Percentiles rank a stretch among this genome's conserved stretches.
Evolutionary conservation across 2,329 filamentous ascomycete genomes (phyloP).

Genomic region (Colletotrichum abscissum): DNA sequence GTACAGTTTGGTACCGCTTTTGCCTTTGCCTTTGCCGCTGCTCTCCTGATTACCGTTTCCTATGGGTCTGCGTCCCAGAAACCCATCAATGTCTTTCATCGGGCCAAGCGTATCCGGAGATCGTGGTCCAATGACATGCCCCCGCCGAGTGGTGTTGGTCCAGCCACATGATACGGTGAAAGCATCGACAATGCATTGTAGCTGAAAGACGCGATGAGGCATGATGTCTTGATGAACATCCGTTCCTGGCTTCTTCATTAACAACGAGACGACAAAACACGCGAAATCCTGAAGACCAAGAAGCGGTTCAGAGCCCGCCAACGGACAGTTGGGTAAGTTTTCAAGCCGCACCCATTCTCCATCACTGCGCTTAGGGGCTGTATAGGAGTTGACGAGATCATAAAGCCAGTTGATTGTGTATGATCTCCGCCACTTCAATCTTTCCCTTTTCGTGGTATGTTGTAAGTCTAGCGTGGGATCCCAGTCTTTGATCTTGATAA

Average conservation of each 20-base stretch:
- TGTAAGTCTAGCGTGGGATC: conserved; percentile 52
- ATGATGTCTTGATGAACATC: conserved; percentile 53
- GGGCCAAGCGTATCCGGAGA: conserved; percentile 47
- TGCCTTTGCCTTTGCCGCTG: neutral
- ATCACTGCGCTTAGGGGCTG: conserved; percentile 43
- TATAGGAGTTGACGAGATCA: conserved; percentile 60
- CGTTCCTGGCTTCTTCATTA: conserved; percentile 54
- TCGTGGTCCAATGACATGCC: conserved; percentile 50
- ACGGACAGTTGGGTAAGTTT: neutral
- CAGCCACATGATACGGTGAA: conserved; percentile 57
- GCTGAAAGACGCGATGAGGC: conserved; percentile 60
- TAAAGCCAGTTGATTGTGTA: conserved; percentile 66
- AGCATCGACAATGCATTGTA: conserved; percentile 63
- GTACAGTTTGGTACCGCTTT: neutral
- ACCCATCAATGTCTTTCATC: conserved; percentile 54
- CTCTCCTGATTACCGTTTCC: conserved; percentile 14
- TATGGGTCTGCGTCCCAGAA: conserved; percentile 51
- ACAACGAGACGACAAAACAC: conserved; percentile 53
- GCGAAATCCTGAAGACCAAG: conserved; percentile 60
- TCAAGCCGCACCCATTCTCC: conserved; percentile 44
- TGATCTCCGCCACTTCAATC: conserved; percentile 56
- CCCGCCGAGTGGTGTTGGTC: conserved; percentile 44
- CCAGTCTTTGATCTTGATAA: conserved; percentile 52
- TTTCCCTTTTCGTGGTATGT: conserved; percentile 49
- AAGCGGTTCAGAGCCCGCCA: conserved; percentile 43